phyloP scores from a whole-genome alignment of 257 asterid species.

The Solanum acaule region DNA sequence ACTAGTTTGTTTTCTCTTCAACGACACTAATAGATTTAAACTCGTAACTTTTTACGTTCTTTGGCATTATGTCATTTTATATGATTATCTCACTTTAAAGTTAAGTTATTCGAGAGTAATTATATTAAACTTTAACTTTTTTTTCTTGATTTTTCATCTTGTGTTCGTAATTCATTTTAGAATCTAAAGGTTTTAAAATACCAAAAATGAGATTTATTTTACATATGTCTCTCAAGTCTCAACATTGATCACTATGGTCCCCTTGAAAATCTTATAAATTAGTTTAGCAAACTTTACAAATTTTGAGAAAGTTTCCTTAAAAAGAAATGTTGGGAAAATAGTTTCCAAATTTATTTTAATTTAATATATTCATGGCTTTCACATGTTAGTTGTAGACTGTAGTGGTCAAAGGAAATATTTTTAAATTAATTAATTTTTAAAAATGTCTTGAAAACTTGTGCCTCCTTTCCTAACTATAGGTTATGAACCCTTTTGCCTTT shows the following conservation, averaged over 20 bases:
- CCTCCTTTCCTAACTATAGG: not conserved
- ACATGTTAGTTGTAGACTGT: not conserved
- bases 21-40: not conserved
- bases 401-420: not conserved
- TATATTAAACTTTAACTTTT: too few relatives aligned
- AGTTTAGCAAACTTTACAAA: not conserved
- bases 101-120: too few relatives aligned
- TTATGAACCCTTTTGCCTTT: not conserved
- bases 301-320: not conserved
- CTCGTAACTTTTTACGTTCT: too few relatives aligned
- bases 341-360: not conserved
- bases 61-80: not conserved
- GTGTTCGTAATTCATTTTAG: not conserved
- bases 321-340: not conserved
- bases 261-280: not conserved
- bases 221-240: not conserved
- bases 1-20: not conserved
- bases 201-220: not conserved
- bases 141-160: too few relatives aligned
- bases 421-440: not conserved
- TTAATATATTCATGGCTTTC: not conserved
- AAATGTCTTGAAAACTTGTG: not conserved
- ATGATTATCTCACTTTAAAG: not conserved
- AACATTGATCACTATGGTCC: not conserved
- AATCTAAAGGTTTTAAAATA: too few relatives aligned